Conservation (phyloP, 129 eudicot genomes). For the Centaurea solstitialis region DNA sequence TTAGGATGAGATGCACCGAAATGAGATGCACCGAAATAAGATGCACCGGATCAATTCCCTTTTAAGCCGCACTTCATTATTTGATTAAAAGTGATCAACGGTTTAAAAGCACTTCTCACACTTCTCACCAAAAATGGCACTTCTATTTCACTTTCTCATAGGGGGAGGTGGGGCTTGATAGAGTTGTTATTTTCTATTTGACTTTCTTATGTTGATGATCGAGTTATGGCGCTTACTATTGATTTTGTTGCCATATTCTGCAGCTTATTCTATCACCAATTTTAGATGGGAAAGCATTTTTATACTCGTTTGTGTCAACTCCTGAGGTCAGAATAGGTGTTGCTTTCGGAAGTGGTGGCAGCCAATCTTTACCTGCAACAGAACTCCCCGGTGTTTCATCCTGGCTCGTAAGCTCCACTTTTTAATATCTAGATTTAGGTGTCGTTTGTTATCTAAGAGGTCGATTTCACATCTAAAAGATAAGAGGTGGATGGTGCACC, state of each 20-base stretch:
- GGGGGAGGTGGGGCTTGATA: not conserved
- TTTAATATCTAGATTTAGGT: too few species aligned
- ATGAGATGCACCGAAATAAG: too few species aligned
- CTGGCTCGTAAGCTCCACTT: conserved; percentile 98
- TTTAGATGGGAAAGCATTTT: conserved; percentile 82
- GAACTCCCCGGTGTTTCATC: conserved; percentile 95
- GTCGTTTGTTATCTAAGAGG: too few species aligned
- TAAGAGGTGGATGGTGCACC: too few species aligned
- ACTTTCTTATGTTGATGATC: not conserved
- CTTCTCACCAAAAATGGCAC: too few species aligned
- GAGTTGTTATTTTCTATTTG: not conserved
- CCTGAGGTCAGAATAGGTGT: conserved; percentile 93
- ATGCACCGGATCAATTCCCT: too few species aligned
- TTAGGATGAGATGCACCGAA: too few species aligned
- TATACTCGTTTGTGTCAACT: conserved; percentile 86
- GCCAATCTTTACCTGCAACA: conserved; percentile 94
- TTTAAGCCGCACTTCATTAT: too few species aligned
- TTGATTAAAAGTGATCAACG: too few species aligned
- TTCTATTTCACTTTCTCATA: too few species aligned
- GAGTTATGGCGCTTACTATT: not conserved
- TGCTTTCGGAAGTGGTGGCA: conserved; percentile 97
- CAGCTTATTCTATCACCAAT: conserved; percentile 87
- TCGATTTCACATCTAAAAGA: too few species aligned
- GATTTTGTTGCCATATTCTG: conserved; percentile 8
- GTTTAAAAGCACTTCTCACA: too few species aligned